Percentiles rank a stretch among this genome's conserved stretches.
Conservation (phyloP, 2,329 filamentous ascomycete genomes). For the Tolypocladium guangdongense region DNA sequence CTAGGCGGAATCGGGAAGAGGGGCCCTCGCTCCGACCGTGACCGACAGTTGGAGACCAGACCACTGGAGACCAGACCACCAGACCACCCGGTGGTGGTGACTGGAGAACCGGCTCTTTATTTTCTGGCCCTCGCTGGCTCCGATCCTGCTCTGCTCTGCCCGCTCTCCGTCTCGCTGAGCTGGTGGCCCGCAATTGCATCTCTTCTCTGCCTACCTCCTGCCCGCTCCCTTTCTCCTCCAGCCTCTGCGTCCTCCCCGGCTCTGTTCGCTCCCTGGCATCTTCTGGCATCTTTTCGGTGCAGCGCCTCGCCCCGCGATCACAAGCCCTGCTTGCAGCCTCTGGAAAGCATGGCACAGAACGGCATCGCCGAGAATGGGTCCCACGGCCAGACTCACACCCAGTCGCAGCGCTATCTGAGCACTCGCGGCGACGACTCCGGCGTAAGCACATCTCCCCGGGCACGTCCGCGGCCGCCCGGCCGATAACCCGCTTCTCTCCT, state of each 20-base stretch:
- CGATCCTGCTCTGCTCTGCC: background rate
- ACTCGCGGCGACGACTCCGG: constrained; percentile 39
- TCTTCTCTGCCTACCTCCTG: background rate
- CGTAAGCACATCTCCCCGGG: constrained; percentile 19
- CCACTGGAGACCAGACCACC: too few relatives aligned
- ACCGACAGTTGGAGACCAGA: background rate
- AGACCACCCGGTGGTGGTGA: background rate
- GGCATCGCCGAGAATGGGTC: constrained; percentile 23
- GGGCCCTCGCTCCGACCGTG: constrained; percentile 5
- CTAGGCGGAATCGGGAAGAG: constrained; percentile 15
- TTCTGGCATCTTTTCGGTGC: background rate
- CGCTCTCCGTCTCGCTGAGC: background rate
- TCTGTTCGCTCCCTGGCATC: background rate
- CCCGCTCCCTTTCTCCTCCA: background rate
- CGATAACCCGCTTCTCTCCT: constrained; percentile 1
- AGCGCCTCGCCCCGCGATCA: background rate
- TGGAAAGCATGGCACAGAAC: constrained; percentile 28
- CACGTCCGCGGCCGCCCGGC: background rate
- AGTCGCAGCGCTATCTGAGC: constrained; percentile 39
- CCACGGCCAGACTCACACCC: constrained; percentile 23
- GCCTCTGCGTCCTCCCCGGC: background rate
- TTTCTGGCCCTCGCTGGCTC: background rate
- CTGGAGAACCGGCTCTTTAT: background rate
- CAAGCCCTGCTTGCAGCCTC: constrained; percentile 4
- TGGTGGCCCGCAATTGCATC: background rate